Conservation (phyloP, 1,139 yeast genomes). For the Saccharomycopsis crataegensis region DNA sequence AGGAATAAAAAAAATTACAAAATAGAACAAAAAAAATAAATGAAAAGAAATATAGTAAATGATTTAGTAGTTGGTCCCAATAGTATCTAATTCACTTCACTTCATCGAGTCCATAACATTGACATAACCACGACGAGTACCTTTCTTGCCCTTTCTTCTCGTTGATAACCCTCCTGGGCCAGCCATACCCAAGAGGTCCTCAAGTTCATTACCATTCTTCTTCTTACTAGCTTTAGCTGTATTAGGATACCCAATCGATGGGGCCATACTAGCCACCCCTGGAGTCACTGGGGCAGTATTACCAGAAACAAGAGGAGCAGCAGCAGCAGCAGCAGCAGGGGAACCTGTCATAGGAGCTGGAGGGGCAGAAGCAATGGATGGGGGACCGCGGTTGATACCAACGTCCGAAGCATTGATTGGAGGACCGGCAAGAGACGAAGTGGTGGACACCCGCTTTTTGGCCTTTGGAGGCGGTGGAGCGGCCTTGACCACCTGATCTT, state of each 20-base stretch:
- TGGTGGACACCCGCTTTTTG: slow-evolving; percentile 25
- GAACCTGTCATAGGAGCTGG: neutral
- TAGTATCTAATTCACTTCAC: neutral
- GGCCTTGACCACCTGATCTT: slow-evolving; percentile 54
- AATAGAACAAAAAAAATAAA: too few relatives aligned
- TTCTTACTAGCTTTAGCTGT: neutral
- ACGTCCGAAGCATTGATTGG: slow-evolving; percentile 20
- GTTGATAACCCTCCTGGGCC: slow-evolving; percentile 5
- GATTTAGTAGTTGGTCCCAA: too few relatives aligned
- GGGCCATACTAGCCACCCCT: slow-evolving; percentile 20
- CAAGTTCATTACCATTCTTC: slow-evolving; percentile 7
- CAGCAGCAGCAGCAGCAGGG: slow-evolving; percentile 21
- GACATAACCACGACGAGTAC: slow-evolving; percentile 16
- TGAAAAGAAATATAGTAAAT: too few relatives aligned
- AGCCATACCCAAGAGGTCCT: slow-evolving; percentile 16
- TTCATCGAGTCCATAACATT: slow-evolving; percentile 17
- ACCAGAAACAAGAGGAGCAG: slow-evolving; percentile 21
- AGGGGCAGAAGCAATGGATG: neutral
- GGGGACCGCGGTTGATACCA: slow-evolving; percentile 21
- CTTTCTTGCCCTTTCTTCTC: slow-evolving; percentile 12
- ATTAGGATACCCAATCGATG: slow-evolving; percentile 22
- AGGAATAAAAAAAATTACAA: too few relatives aligned
- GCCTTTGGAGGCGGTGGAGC: slow-evolving; percentile 69
- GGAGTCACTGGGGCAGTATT: slow-evolving; percentile 19
- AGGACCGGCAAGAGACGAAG: slow-evolving; percentile 16